Conservation (phyloP, 78 protist genomes). For the Polysphondylium violaceum region DNA sequence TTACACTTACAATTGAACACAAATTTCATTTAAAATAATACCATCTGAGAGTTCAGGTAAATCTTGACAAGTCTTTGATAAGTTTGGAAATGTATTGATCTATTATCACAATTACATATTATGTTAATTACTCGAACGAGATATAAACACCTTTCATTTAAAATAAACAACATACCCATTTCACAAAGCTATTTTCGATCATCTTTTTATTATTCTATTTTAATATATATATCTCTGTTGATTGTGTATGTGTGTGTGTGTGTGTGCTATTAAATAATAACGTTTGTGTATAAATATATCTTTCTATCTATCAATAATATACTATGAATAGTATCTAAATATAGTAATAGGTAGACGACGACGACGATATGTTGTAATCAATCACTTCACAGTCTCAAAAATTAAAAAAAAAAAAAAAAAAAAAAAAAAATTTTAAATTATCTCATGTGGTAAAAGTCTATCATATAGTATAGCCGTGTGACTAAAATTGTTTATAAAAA, state of each 20-base stretch:
- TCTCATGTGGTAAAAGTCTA: background rate
- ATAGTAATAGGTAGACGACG: background rate
- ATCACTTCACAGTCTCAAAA: background rate
- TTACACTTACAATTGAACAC: slow-evolving; percentile 33
- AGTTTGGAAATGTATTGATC: slow-evolving; percentile 13
- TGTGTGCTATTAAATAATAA: background rate
- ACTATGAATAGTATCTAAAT: no score
- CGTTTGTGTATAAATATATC: no score
- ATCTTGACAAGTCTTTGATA: slow-evolving; percentile 2
- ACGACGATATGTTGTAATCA: background rate
- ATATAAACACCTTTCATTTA: background rate
- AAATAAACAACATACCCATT: slow-evolving; percentile 14
- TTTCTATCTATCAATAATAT: no score
- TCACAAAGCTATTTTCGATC: slow-evolving; percentile 23
- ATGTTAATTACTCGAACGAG: background rate
- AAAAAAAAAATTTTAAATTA: background rate
- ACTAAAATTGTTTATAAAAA: background rate
- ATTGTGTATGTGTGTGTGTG: background rate
- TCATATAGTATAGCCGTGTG: background rate
- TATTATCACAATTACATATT: background rate
- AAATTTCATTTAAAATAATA: slow-evolving; percentile 31
- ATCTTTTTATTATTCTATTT: no score
- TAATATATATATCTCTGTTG: no score
- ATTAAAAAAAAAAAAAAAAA: slow-evolving; percentile 9
- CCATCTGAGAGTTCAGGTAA: slow-evolving; percentile 27